Percentiles rank a stretch among this genome's conserved stretches.
phyloP scores from a whole-genome alignment of 2,329 filamentous ascomycete species.

The Ophiostoma ips region DNA sequence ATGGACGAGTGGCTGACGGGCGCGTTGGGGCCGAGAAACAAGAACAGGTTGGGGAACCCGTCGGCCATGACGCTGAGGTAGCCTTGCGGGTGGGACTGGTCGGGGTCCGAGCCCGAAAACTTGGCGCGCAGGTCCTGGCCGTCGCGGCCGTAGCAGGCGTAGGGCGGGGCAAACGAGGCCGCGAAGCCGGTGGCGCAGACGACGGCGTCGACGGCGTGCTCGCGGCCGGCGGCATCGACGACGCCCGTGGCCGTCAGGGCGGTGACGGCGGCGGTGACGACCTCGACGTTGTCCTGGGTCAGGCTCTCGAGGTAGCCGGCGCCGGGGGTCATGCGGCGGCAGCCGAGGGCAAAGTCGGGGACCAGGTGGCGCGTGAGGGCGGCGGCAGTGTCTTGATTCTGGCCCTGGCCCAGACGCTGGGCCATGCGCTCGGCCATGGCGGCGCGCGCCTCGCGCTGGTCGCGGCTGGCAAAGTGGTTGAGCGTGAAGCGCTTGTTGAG shows the following conservation, averaged over 20 bases:
- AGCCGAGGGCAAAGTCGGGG: constrained; percentile 20
- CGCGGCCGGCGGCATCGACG: constrained; percentile 15
- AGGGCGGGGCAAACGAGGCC: constrained; percentile 17
- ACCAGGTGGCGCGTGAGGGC: not conserved
- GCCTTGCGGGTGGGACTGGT: constrained; percentile 49
- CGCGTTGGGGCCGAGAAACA: constrained; percentile 14
- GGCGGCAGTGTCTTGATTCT: too few species aligned
- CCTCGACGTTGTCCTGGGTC: constrained; percentile 28
- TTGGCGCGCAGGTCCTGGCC: constrained; percentile 5
- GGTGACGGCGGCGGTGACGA: constrained; percentile 25
- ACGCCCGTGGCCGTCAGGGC: constrained; percentile 22
- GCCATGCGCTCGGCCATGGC: constrained; percentile 29
- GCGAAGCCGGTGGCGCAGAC: constrained; percentile 27
- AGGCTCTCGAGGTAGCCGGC: constrained; percentile 28
- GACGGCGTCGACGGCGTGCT: constrained; percentile 16
- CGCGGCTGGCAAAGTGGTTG: not conserved
- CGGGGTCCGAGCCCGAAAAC: constrained; percentile 23
- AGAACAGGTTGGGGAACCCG: constrained; percentile 15
- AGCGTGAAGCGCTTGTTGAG: constrained; percentile 10
- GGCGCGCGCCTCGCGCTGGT: constrained; percentile 18
- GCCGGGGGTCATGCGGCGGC: constrained; percentile 27
- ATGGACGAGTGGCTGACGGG: constrained; percentile 11
- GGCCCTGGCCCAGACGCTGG: constrained; percentile 20
- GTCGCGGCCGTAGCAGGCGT: constrained; percentile 16
- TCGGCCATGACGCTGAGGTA: constrained; percentile 18